Evolutionary conservation across 2,329 filamentous ascomycete genomes (phyloP).

Genomic region (Cladorrhinum sp.): DNA sequence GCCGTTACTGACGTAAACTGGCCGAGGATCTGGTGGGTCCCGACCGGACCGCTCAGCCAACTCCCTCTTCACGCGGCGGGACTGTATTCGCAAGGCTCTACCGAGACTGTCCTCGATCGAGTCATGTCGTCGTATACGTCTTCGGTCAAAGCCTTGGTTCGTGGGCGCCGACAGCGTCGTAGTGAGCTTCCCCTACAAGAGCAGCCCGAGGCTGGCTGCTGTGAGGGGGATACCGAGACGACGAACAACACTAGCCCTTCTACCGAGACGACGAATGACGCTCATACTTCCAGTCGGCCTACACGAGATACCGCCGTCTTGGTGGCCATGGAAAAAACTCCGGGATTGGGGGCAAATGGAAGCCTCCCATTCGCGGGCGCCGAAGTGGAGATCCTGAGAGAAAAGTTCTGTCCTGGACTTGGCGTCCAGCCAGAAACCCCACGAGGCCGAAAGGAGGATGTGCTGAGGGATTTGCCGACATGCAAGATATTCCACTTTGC

Average conservation of each 20-base stretch:
- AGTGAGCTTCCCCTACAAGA: too few species aligned
- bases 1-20: neutral
- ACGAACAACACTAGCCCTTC: too few species aligned
- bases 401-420: neutral
- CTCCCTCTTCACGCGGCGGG: constrained; percentile 16
- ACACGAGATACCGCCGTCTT: constrained; percentile 27
- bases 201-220: too few species aligned
- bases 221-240: too few species aligned
- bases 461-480: constrained; percentile 25
- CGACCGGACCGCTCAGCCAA: neutral
- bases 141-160: constrained; percentile 12
- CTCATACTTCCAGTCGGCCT: neutral
- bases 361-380: neutral
- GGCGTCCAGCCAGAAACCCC: constrained; percentile 3
- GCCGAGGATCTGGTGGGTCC: constrained; percentile 12
- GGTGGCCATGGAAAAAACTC: constrained; percentile 32
- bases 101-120: constrained; percentile 5
- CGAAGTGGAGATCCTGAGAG: neutral
- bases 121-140: constrained; percentile 15
- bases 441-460: constrained; percentile 19
- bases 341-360: constrained; percentile 9
- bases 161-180: constrained; percentile 11
- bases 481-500: constrained; percentile 43
- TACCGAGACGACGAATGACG: too few species aligned
- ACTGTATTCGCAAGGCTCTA: neutral